These are phyloP conservation scores for Phytopythium mirpurense DNA, from an alignment of 352 stramenopile genomes.

Conservation along the genomic window DNA sequence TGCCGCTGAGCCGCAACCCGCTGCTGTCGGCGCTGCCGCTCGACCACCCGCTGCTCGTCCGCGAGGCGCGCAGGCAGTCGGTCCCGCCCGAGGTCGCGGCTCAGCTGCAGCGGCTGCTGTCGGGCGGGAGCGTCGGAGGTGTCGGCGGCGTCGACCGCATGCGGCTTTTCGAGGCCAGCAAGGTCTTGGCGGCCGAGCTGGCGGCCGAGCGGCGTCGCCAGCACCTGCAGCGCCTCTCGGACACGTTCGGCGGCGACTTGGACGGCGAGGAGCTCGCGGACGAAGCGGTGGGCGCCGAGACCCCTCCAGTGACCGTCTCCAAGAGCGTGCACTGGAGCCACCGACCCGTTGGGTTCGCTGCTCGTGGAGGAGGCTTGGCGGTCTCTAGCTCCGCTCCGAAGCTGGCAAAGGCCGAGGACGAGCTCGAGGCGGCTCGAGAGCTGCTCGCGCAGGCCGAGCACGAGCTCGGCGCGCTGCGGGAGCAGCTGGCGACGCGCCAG, in stretches of 20 bases:
- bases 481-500: slow-evolving; percentile 49
- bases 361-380: no score
- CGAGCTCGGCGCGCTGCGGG: slow-evolving; percentile 48
- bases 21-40: slow-evolving; percentile 55
- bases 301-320: not conserved
- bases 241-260: not conserved
- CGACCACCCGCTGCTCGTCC: slow-evolving; percentile 38
- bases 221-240: not conserved
- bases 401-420: slow-evolving; percentile 10
- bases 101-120: slow-evolving; percentile 17
- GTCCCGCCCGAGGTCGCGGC: slow-evolving; percentile 12
- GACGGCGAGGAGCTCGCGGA: not conserved
- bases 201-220: slow-evolving; percentile 13
- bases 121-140: slow-evolving; percentile 37
- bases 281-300: not conserved
- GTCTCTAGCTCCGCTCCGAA: no score
- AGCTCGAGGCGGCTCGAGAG: slow-evolving; percentile 46
- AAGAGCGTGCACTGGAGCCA: slow-evolving; percentile 40
- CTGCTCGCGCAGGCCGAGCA: slow-evolving; percentile 62
- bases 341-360: slow-evolving; percentile 15
- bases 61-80: not conserved
- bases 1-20: slow-evolving; percentile 62
- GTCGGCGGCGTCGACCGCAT: slow-evolving; percentile 53
- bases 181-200: slow-evolving; percentile 40
- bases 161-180: slow-evolving; percentile 45